Base-by-base conservation (phyloP, 345 rosid genomes). In the Salix caprea region DNA sequence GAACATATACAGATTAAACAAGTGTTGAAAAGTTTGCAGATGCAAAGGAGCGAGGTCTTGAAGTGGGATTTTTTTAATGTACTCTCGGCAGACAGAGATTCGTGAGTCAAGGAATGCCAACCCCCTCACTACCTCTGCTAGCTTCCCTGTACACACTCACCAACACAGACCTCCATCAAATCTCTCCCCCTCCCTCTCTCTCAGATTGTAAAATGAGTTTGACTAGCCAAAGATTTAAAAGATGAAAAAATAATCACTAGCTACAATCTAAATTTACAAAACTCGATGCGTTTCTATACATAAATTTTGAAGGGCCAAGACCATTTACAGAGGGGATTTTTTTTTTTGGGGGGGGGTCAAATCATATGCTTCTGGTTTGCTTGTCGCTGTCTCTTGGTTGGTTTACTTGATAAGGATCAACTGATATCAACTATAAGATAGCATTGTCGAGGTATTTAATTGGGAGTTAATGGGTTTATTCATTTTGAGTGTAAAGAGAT, bases 11-110 rank as follows among this genome's bases (percentile, higher is more conserved):
- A n/a, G 28, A 58, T n/a, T 58, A 58, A 8, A 58, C 14, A 9
- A 58, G 60, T 65, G 70, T 77, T 78, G 73, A 73, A 73, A 64
- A 39, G 50, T 4, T 70, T 40, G 46, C 40, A 52, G 77, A 84
- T 85, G 4, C 85, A 82, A 68, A 69, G 32, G 74, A 76, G 82
- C 82, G 73, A 79, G 30, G 65, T 52, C 48, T 75, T 77, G 81
- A 58, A 58, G 62, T 4, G 39, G 56, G 36, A 1, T 18, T 30
- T 4, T 30, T 61, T n/a, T 44, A 50, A 48, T 39, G 16, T 10
- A 54, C 15, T 88, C 86, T 71, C 84, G 90, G 97, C 87, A 85
- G 97, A 90, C 94, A 91, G 83, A 92, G 96, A 92, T 92, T 89
- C 94, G 91, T 79, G 89, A 89, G 89, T 88, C 83, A 82, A 88